Percentiles rank a stretch among this genome's conserved stretches.
Conservation (phyloP, 2,329 filamentous ascomycete species). For the Sclerotinia spermophila region DNA sequence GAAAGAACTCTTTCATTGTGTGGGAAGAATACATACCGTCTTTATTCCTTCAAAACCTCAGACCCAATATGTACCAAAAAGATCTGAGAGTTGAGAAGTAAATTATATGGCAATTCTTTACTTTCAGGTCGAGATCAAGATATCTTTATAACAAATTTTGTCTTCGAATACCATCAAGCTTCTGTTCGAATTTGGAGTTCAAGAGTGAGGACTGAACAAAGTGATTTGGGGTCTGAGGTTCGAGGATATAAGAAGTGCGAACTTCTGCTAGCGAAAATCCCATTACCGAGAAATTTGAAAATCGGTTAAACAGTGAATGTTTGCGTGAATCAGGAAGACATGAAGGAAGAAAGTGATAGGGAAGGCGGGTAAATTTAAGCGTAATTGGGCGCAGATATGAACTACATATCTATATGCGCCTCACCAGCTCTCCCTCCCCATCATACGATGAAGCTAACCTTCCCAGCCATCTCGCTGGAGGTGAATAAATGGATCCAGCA, state of each 20-base stretch:
- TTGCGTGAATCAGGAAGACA: background rate
- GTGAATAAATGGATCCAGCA: background rate
- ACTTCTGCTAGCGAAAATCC: background rate
- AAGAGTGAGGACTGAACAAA: background rate
- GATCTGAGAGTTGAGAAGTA: background rate
- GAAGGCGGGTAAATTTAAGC: background rate
- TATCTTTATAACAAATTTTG: background rate
- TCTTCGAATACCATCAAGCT: background rate
- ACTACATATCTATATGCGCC: background rate
- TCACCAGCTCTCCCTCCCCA: background rate
- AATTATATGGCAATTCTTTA: background rate
- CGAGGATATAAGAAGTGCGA: background rate
- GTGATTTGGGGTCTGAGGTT: background rate
- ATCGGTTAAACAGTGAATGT: background rate
- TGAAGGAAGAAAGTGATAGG: background rate
- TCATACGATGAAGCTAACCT: background rate
- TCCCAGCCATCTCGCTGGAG: background rate
- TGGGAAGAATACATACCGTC: background rate
- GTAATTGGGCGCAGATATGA: too few species aligned
- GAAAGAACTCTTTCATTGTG: background rate
- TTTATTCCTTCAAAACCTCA: background rate
- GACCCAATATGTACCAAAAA: background rate
- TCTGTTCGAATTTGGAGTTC: background rate
- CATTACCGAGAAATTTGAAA: background rate
- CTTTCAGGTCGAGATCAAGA: background rate